phyloP scores from a whole-genome alignment of 345 rosid genomes.

The Lenwebbia sp. region DNA sequence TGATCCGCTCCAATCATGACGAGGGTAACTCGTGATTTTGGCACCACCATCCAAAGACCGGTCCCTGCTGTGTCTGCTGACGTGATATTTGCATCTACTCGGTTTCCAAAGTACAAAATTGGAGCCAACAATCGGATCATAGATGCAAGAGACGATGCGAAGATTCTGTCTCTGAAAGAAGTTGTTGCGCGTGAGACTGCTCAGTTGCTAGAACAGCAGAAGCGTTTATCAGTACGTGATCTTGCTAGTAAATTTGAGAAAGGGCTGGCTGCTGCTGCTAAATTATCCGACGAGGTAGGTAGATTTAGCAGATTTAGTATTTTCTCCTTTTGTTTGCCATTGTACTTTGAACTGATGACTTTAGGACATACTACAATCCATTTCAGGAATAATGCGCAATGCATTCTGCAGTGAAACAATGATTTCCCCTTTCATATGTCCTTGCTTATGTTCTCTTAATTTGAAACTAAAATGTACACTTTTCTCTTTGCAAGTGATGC shows the following conservation, averaged over 20 bases:
- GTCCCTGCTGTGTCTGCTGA: conserved; percentile 73
- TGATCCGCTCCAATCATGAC: conserved; percentile 29
- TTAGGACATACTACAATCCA: neutral
- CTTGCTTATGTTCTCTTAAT: neutral
- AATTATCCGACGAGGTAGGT: conserved; percentile 83
- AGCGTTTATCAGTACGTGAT: conserved; percentile 88
- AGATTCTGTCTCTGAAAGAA: conserved; percentile 80
- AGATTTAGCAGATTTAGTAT: neutral
- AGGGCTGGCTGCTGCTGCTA: conserved; percentile 95
- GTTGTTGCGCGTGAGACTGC: conserved; percentile 92
- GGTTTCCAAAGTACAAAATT: conserved; percentile 71
- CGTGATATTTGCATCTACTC: conserved; percentile 69
- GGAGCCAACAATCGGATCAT: conserved; percentile 72
- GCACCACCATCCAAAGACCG: conserved; percentile 46
- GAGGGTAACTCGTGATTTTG: conserved; percentile 64
- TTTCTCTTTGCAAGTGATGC: neutral
- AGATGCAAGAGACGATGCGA: conserved; percentile 60
- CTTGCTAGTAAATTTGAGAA: conserved; percentile 89
- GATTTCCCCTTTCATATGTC: neutral
- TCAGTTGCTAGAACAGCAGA: conserved; percentile 83
- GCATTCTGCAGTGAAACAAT: neutral
- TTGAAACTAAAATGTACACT: neutral
- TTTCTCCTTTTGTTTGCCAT: neutral
- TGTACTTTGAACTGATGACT: neutral
- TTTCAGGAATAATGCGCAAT: neutral